Base-by-base conservation (phyloP, 129 eudicot species). In the Silybum marianum region DNA sequence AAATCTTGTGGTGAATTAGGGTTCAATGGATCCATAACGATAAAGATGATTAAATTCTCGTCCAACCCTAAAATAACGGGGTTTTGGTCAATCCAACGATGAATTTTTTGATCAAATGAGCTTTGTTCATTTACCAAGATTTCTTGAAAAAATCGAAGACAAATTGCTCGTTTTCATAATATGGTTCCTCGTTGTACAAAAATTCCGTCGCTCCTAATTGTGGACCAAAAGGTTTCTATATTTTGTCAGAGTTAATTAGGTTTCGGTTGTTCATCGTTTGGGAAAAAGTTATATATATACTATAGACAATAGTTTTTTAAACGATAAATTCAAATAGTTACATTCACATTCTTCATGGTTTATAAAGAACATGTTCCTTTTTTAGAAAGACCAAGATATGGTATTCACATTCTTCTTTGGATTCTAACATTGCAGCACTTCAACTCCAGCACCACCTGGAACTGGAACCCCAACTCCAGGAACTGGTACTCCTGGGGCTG, bases 361-460 rank as follows among this genome's bases (percentile, higher is more conserved):
- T 58, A 60, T 19, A 76, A 14, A 40, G 63, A 42, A 23, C 32
- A 21, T 73, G 54, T 36, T 42, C 9, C 14, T 23, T 6, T 73
- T 21, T 21, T 58, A 23, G 19, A 73, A 42, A 2, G 36, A 44
- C 44, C 32, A n/a, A 76, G 39, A 51, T 46, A 51, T 14, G 78
- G 22, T 46, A 21, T 83, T 83, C 39, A 19, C 69, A 30, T 42
- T 72, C 60, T 83, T 23, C 70, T 78, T 72, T 71, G 69, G 16
- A 6, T 78, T 62, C 21, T 65, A 65, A 39, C 46, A 16, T 72
- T 78, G 79, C 86, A 83, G 86, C 69, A 72, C 75, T 28, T 72
- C 83, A 14, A 83, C 36, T 1, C 69, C 69, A n/a, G 28, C 76
- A 34, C 30, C 72, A 36, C 60, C 72, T 19, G 81, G 71, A 44